Conservation (phyloP, 2,329 filamentous ascomycete genomes). For the Ophiosphaerella herpotricha region DNA sequence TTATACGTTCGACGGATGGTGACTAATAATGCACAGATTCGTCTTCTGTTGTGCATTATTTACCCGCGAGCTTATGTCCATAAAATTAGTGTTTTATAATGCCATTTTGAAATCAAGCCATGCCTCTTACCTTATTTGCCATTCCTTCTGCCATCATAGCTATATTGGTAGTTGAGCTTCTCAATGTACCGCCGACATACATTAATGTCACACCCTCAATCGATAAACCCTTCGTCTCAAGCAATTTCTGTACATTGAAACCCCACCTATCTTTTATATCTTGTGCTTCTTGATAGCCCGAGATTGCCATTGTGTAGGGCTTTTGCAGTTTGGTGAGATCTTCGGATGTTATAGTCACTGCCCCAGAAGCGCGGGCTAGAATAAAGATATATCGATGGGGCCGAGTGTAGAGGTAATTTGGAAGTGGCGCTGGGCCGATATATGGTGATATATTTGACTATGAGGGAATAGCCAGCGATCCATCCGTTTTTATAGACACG, state of each 20-base stretch:
- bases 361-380: slow-evolving; percentile 10
- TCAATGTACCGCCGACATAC: slow-evolving; percentile 21
- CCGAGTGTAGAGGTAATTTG: slow-evolving; percentile 24
- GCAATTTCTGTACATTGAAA: slow-evolving; percentile 23
- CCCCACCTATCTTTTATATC: slow-evolving; percentile 32
- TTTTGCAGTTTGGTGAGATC: slow-evolving; percentile 24
- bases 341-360: slow-evolving; percentile 14
- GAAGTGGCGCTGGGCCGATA: slow-evolving; percentile 24
- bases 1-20: too few species aligned
- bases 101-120: too few species aligned
- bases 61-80: too few species aligned
- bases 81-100: too few species aligned
- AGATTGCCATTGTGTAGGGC: slow-evolving; percentile 16
- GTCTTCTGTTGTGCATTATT: too few species aligned
- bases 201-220: slow-evolving; percentile 22
- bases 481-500: slow-evolving; percentile 11
- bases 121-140: slow-evolving; percentile 15
- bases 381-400: slow-evolving; percentile 30
- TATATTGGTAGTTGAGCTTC: slow-evolving; percentile 18
- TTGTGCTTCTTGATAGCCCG: slow-evolving; percentile 23
- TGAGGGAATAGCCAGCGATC: slow-evolving; percentile 7
- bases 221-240: slow-evolving; percentile 21
- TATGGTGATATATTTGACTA: slow-evolving; percentile 19
- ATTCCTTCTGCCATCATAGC: slow-evolving; percentile 21
- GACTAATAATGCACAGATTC: too few species aligned